Percentiles rank a stretch among this genome's conserved stretches.
These are phyloP conservation scores for Pyrenopolyporus hunteri DNA, from an alignment of 495 filamentous ascomycete genomes.

Conservation along the genomic window DNA sequence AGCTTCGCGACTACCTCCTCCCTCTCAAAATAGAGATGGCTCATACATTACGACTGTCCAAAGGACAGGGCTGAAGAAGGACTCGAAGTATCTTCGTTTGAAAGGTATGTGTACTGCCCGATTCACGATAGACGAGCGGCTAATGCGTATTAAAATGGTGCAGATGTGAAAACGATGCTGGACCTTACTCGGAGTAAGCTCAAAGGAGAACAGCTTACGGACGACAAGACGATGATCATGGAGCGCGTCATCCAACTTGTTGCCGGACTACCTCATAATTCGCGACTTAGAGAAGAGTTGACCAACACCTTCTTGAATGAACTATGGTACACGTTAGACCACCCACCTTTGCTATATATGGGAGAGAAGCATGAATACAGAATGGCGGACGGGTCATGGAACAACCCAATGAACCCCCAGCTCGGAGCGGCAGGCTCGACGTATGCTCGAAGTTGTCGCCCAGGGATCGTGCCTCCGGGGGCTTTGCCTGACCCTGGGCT, in stretches of 20 bases:
- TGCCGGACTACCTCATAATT: slow-evolving; percentile 64
- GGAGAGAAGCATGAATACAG: slow-evolving; percentile 71
- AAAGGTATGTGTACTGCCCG: slow-evolving; percentile 41
- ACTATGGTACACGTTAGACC: slow-evolving; percentile 69
- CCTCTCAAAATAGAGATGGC: slow-evolving; percentile 69
- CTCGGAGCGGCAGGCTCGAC: slow-evolving; percentile 55
- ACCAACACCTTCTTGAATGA: slow-evolving; percentile 73
- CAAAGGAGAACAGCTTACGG: slow-evolving; percentile 59
- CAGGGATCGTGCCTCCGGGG: slow-evolving; percentile 65
- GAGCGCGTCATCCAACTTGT: slow-evolving; percentile 80
- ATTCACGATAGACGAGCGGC: background rate
- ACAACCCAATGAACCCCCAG: slow-evolving; percentile 53
- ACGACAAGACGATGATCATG: slow-evolving; percentile 84
- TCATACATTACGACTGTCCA: slow-evolving; percentile 46
- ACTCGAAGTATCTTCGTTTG: slow-evolving; percentile 62
- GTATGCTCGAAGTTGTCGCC: slow-evolving; percentile 76
- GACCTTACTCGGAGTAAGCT: slow-evolving; percentile 46
- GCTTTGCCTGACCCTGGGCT: slow-evolving; percentile 75
- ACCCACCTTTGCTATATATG: slow-evolving; percentile 62
- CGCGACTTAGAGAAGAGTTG: slow-evolving; percentile 66
- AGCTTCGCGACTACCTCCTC: slow-evolving; percentile 67
- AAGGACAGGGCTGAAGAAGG: slow-evolving; percentile 63
- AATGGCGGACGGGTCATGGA: slow-evolving; percentile 74
- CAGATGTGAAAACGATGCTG: slow-evolving; percentile 51
- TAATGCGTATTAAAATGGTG: slow-evolving; percentile 1